These are phyloP conservation scores for Phytophthora pseudosyringae DNA, from an alignment of 352 stramenopile genomes.

Conservation along the genomic window DNA sequence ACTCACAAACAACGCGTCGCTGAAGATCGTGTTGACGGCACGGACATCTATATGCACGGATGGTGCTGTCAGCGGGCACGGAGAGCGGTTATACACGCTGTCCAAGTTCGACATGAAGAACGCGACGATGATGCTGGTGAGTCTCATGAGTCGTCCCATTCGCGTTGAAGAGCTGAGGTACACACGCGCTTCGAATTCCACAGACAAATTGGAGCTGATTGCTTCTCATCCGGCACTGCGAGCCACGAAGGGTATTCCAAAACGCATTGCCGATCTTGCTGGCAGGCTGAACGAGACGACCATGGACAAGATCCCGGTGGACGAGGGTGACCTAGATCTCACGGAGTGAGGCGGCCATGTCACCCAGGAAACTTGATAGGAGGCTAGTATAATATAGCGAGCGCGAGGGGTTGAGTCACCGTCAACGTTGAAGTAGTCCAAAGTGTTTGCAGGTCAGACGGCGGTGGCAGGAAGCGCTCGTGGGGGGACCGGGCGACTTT, in stretches of 20 bases:
- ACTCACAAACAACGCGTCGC: slow-evolving; percentile 67
- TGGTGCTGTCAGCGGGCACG: slow-evolving; percentile 68
- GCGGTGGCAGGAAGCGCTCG: too few relatives aligned
- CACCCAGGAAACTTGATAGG: slow-evolving; percentile 2
- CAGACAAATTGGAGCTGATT: slow-evolving; percentile 78
- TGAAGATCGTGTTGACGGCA: slow-evolving; percentile 81
- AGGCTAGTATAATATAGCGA: slow-evolving; percentile 31
- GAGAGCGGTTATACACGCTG: slow-evolving; percentile 72
- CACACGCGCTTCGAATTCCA: slow-evolving; percentile 35
- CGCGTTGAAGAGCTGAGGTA: slow-evolving; percentile 71
- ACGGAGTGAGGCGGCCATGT: slow-evolving; percentile 34
- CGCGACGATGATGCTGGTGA: slow-evolving; percentile 76
- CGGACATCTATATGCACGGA: slow-evolving; percentile 67
- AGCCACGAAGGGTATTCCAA: slow-evolving; percentile 67
- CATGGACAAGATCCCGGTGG: slow-evolving; percentile 70
- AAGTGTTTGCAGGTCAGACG: too few relatives aligned
- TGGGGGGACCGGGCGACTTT: too few relatives aligned
- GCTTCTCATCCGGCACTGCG: slow-evolving; percentile 70
- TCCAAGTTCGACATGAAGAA: slow-evolving; percentile 75
- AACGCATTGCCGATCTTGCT: slow-evolving; percentile 74
- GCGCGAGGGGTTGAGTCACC: too few relatives aligned
- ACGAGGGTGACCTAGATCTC: slow-evolving; percentile 41
- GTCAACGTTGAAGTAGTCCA: too few relatives aligned
- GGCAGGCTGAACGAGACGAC: slow-evolving; percentile 68
- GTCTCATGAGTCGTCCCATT: slow-evolving; percentile 76